phyloP scores from a whole-genome alignment of 202 grass and related monocot genomes.

The Panicum virgatum region DNA sequence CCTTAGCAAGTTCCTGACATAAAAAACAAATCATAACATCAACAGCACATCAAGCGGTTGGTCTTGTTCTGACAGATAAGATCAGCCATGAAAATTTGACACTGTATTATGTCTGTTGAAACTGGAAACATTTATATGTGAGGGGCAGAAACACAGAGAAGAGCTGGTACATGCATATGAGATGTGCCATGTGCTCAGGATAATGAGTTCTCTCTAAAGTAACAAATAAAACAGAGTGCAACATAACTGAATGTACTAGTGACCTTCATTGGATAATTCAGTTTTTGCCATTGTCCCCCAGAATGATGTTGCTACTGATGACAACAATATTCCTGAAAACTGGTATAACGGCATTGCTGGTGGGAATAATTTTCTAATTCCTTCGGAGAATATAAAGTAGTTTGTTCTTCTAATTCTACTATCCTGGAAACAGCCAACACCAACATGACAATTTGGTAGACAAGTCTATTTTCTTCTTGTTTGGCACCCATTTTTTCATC shows the following conservation, averaged over 20 bases:
- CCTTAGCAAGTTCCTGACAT: slow-evolving; percentile 67
- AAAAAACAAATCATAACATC: slow-evolving; percentile 4
- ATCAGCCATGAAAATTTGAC: background rate
- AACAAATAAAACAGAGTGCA: background rate
- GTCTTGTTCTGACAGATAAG: slow-evolving; percentile 7
- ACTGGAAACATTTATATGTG: slow-evolving; percentile 6
- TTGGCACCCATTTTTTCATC: background rate
- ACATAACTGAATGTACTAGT: background rate
- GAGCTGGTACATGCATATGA: background rate
- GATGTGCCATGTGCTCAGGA: background rate
- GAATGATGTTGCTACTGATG: background rate
- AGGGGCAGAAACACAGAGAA: background rate
- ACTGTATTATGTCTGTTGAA: slow-evolving; percentile 1
- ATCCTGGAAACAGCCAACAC: background rate
- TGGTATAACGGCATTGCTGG: background rate
- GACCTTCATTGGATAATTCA: background rate
- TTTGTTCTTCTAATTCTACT: background rate
- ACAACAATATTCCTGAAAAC: background rate
- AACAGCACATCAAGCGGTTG: background rate
- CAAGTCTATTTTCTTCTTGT: background rate
- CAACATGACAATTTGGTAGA: background rate
- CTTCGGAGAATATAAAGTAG: background rate
- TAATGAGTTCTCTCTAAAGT: background rate
- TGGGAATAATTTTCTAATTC: background rate
- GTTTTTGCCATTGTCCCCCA: background rate